phyloP scores from a whole-genome alignment of 768 basidiomycete genomes.

The Podaxis sp. region DNA sequence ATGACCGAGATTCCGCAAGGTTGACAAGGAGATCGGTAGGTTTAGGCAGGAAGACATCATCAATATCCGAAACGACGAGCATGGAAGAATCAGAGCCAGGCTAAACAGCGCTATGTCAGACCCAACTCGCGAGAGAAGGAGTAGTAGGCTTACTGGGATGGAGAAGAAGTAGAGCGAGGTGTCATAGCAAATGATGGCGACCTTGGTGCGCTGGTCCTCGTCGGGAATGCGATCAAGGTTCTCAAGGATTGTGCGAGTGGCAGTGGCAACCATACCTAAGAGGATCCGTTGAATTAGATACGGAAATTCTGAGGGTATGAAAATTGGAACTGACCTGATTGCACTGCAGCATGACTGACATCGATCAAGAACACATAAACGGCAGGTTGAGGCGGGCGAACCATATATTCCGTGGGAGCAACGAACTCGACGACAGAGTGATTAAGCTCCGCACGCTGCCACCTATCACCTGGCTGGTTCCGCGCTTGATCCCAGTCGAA shows the following conservation, averaged over 20 bases:
- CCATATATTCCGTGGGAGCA: slow-evolving; percentile 99
- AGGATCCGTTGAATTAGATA: neutral
- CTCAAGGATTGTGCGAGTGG: slow-evolving; percentile 94
- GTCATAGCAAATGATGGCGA: slow-evolving; percentile 91
- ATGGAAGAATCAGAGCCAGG: slow-evolving; percentile 83
- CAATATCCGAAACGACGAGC: slow-evolving; percentile 96
- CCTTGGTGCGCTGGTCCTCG: slow-evolving; percentile 89
- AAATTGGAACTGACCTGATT: slow-evolving; percentile 59
- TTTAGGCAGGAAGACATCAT: slow-evolving; percentile 97
- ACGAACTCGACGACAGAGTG: slow-evolving; percentile 95
- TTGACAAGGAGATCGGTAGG: slow-evolving; percentile 97
- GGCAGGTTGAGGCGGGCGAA: slow-evolving; percentile 95
- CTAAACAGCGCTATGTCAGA: slow-evolving; percentile 28
- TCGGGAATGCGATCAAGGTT: slow-evolving; percentile 95
- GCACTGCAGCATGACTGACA: slow-evolving; percentile 88
- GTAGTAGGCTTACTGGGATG: slow-evolving; percentile 59
- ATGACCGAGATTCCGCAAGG: slow-evolving; percentile 77
- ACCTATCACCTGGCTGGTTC: slow-evolving; percentile 94
- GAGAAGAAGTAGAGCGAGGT: slow-evolving; percentile 96
- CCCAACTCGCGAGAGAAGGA: neutral
- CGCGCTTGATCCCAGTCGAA: slow-evolving; percentile 97
- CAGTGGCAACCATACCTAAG: slow-evolving; percentile 96
- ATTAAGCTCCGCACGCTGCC: slow-evolving; percentile 92
- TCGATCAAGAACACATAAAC: slow-evolving; percentile 98
- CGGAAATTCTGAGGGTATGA: neutral